Evolutionary conservation across 192 early-diverging fungal genomes (phyloP), one percentile per base, ranked within the genome.

Genomic region (Entomortierella parvispora): DNA sequence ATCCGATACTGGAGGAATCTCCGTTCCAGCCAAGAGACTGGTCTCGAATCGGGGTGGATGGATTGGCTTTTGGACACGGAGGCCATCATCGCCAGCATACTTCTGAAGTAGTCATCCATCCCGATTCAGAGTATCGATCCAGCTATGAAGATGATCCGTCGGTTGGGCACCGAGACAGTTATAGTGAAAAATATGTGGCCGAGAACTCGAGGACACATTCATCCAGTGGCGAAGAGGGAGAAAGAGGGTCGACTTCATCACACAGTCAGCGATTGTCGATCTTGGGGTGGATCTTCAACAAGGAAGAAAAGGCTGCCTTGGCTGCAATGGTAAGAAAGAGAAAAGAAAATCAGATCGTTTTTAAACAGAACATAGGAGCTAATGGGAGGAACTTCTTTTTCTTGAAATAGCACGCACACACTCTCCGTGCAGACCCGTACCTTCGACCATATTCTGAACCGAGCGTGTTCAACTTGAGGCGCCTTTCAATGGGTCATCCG

Each of bases 121-220:
- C 46, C 7, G 62, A 63, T 4, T 46, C 49, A 22, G 48, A 43
- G 33, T 53, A 52, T 25, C 49, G 62, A 8, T 52, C 62, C 5
- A 40, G 48, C n/a, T 52, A 63, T 52, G 62, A 63, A 23, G 62
- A 63, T 18, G 49, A 63, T 42, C 62, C 62, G 26, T 63, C 62
- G 4, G 62, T 63, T 18, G 62, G 62, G 32, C 62, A 63, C 34
- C 33, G 44, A 18, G 62, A 63, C 26, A 63, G 62, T 18, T 63
- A 52, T 44, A 63, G 62, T 10, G 48, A 63, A 34, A 63, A 63
- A 17, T 63, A 63, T 29, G 62, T 42, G 23, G 62, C 62, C 2
- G 49, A 63, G 25, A 43, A 63, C 37, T 40, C 37, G 37, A 46
- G 62, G 23, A 43, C 62, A 17, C 22, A 25, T 52, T 32, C 48